A percentile compares a stretch with the other conserved stretches of the same genome.
These are phyloP conservation scores for Trypanosoma avium DNA, from an alignment of 208 protist genomes.

Conservation along the genomic window DNA sequence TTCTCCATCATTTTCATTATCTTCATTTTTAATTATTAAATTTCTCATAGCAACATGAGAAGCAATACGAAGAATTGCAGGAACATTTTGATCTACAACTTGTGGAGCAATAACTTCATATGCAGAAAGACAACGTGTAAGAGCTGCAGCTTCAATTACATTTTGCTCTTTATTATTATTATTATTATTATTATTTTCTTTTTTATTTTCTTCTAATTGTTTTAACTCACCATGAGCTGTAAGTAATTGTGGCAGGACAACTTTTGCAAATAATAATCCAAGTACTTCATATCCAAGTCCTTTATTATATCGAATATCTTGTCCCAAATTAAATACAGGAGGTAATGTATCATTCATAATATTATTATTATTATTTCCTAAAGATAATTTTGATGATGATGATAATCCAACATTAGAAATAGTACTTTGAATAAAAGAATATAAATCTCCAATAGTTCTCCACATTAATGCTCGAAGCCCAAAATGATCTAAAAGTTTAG, in stretches of 20 bases:
- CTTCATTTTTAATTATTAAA: neutral
- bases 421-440: slow-evolving; percentile 50
- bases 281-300: slow-evolving; percentile 86
- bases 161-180: too few species aligned
- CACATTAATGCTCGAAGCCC: slow-evolving; percentile 63
- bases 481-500: slow-evolving; percentile 39
- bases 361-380: neutral
- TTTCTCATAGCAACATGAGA: slow-evolving; percentile 34
- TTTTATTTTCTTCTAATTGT: neutral
- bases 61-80: slow-evolving; percentile 67
- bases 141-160: too few species aligned
- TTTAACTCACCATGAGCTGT: neutral
- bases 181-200: slow-evolving; percentile 24
- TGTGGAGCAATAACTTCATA: slow-evolving; percentile 90
- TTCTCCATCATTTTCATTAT: neutral
- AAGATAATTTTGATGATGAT: neutral
- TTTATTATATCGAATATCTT: slow-evolving; percentile 87
- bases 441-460: slow-evolving; percentile 67
- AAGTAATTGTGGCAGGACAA: slow-evolving; percentile 73
- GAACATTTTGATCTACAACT: slow-evolving; percentile 81
- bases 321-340: slow-evolving; percentile 49
- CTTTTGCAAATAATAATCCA: slow-evolving; percentile 81
- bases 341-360: neutral
- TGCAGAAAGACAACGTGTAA: slow-evolving; percentile 70
- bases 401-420: slow-evolving; percentile 14